Conservation (phyloP, 2,329 filamentous ascomycete genomes). For the Clarireedia paspali region DNA sequence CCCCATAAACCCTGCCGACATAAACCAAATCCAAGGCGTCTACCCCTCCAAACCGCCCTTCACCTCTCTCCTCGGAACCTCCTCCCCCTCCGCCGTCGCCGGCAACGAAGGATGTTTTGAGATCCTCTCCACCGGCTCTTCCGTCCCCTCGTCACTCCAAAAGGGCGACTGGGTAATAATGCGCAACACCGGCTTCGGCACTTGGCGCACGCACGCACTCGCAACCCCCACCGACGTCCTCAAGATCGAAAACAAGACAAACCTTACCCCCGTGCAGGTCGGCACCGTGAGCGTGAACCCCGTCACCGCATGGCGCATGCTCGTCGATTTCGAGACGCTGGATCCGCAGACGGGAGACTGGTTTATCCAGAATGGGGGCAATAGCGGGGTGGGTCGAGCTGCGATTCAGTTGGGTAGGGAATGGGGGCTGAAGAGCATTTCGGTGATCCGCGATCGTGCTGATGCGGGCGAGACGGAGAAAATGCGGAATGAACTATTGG, state of each 20-base stretch:
- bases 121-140: slow-evolving; percentile 62
- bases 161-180: slow-evolving; percentile 95
- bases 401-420: slow-evolving; percentile 80
- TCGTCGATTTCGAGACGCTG: slow-evolving; percentile 65
- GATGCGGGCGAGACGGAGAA: slow-evolving; percentile 56
- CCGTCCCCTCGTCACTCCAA: slow-evolving; percentile 37
- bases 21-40: slow-evolving; percentile 95
- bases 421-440: slow-evolving; percentile 89
- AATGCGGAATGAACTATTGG: slow-evolving; percentile 51
- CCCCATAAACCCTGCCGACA: slow-evolving; percentile 93
- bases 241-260: slow-evolving; percentile 60
- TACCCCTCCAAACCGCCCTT: slow-evolving; percentile 83
- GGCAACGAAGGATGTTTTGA: slow-evolving; percentile 95
- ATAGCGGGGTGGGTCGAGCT: slow-evolving; percentile 83
- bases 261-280: slow-evolving; percentile 67
- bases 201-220: slow-evolving; percentile 88
- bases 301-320: slow-evolving; percentile 88
- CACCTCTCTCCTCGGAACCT: slow-evolving; percentile 66
- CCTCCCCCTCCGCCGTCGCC: slow-evolving; percentile 66
- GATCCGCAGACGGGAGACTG: slow-evolving; percentile 62
- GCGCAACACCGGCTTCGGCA: slow-evolving; percentile 74
- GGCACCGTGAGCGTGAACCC: slow-evolving; percentile 91
- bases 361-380: slow-evolving; percentile 96
- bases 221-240: slow-evolving; percentile 54
- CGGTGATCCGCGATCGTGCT: slow-evolving; percentile 70